phyloP scores from a whole-genome alignment of 1,284 basidiomycete genomes.

The Puccinia triticina region DNA sequence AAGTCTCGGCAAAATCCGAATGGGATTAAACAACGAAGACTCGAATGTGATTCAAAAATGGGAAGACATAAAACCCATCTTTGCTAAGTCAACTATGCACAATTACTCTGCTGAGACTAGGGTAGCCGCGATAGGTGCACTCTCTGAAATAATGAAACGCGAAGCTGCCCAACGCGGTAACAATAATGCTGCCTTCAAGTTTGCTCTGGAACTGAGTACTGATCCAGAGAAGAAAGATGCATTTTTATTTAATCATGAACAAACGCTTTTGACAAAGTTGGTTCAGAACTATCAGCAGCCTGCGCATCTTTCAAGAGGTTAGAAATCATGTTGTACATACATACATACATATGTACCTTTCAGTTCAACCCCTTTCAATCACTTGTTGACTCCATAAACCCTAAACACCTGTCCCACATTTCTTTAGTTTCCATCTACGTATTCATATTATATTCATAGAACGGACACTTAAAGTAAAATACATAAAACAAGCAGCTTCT shows the following conservation, averaged over 20 bases:
- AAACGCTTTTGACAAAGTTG: neutral
- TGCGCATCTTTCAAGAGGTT: no score
- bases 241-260: neutral
- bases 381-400: no score
- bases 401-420: no score
- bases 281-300: no score
- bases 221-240: neutral
- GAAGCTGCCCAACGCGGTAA: neutral
- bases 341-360: no score
- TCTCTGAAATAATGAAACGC: neutral
- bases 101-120: constrained; percentile 6
- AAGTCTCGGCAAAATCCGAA: neutral
- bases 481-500: no score
- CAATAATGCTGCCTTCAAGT: neutral
- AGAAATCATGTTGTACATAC: no score
- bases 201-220: neutral
- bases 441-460: no score
- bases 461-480: no score
- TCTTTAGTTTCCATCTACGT: no score
- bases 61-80: neutral
- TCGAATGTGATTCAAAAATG: neutral
- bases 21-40: neutral
- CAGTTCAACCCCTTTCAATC: no score
- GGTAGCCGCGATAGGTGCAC: neutral
- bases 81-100: neutral